Evolutionary conservation across 768 basidiomycete species (phyloP).

Genomic region (Kwoniella mangroviensis): DNA sequence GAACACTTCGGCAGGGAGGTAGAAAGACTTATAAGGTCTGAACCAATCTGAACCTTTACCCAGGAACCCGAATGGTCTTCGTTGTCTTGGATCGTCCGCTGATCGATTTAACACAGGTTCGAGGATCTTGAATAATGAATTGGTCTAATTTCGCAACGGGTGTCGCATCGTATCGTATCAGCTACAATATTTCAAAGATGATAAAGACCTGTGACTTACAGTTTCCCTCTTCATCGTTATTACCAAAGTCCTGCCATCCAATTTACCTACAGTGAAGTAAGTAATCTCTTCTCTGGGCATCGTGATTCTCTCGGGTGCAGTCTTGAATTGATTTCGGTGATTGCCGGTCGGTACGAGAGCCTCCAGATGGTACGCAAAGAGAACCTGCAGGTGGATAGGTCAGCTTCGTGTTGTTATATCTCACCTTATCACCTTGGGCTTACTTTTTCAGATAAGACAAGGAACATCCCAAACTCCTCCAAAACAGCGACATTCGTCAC

Average conservation of each 20-base stretch:
- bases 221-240: slow-evolving; percentile 97
- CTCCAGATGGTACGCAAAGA: slow-evolving; percentile 95
- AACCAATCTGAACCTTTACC: slow-evolving; percentile 91
- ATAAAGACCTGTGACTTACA: slow-evolving; percentile 57
- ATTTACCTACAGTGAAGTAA: slow-evolving; percentile 90
- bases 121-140: slow-evolving; percentile 95
- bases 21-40: slow-evolving; percentile 91
- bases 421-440: slow-evolving; percentile 2
- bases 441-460: slow-evolving; percentile 91
- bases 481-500: slow-evolving; percentile 96
- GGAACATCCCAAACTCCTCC: slow-evolving; percentile 94
- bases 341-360: slow-evolving; percentile 88
- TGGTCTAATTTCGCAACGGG: slow-evolving; percentile 61
- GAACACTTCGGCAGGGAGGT: slow-evolving; percentile 86
- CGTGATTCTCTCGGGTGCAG: slow-evolving; percentile 84
- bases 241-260: slow-evolving; percentile 84
- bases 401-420: neutral
- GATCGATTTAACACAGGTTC: slow-evolving; percentile 93
- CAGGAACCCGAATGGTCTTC: slow-evolving; percentile 58
- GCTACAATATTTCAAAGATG: no score
- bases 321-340: slow-evolving; percentile 64
- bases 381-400: slow-evolving; percentile 61
- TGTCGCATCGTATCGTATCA: no score
- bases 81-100: slow-evolving; percentile 67
- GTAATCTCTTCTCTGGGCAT: slow-evolving; percentile 83